phyloP scores from a whole-genome alignment of 2,329 filamentous ascomycete genomes.

The Aspergillus persii region DNA sequence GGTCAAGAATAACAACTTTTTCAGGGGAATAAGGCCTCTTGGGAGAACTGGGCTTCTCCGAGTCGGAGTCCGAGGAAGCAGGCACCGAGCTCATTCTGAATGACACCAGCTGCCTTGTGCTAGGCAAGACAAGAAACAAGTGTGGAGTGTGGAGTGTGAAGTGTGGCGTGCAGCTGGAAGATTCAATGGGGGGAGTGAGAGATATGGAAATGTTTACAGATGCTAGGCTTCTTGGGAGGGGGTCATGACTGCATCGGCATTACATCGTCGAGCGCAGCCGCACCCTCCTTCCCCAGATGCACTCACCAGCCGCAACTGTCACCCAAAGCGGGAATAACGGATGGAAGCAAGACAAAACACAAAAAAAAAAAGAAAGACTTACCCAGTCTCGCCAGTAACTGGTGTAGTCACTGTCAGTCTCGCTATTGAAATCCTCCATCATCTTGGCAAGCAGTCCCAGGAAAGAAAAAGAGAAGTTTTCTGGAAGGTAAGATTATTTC shows the following conservation, averaged over 20 bases:
- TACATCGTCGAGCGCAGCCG: conserved; percentile 8
- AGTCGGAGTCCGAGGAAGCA: not conserved
- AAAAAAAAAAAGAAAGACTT: conserved; percentile 45
- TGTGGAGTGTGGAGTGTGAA: not conserved
- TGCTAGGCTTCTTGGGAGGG: not conserved
- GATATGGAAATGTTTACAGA: not conserved
- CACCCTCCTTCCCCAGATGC: conserved; percentile 7
- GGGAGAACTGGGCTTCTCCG: not conserved
- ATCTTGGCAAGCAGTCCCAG: conserved; percentile 14
- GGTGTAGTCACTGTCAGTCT: conserved; percentile 98
- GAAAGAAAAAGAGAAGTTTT: not conserved
- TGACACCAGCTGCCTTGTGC: not conserved
- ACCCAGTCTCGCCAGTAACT: conserved; percentile 99
- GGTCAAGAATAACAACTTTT: not conserved
- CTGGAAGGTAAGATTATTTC: conserved; percentile 16
- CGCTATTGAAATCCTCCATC: conserved; percentile 98
- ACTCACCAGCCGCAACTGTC: conserved; percentile 6
- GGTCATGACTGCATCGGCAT: conserved; percentile 13
- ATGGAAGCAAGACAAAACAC: conserved; percentile 12
- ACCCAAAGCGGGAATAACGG: not conserved
- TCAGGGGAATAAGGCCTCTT: not conserved
- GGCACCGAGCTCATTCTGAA: not conserved
- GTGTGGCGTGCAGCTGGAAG: not conserved
- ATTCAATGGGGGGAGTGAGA: not conserved
- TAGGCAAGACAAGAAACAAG: not conserved